Evolutionary conservation across 306 rosid genomes (phyloP).

Genomic region (Castanea sativa): DNA sequence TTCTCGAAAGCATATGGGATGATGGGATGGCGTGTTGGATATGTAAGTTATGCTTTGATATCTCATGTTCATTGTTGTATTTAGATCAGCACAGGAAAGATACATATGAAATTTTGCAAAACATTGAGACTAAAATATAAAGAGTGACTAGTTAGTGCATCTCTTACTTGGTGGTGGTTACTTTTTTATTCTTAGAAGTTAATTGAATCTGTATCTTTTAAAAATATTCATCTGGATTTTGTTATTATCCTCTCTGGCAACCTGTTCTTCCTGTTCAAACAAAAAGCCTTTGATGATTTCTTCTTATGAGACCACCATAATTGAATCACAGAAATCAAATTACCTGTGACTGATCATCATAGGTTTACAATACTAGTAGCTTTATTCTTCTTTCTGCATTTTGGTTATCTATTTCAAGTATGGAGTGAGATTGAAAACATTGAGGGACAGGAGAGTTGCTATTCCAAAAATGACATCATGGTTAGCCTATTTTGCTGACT

Average conservation of each 20-base stretch:
- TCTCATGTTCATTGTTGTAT: background rate
- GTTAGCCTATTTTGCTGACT: background rate
- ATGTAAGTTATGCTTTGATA: constrained; percentile 48
- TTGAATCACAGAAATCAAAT: no score
- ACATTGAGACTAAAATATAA: background rate
- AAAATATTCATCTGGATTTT: background rate
- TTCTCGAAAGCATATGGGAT: constrained; percentile 97
- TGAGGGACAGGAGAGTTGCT: background rate
- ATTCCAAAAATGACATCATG: background rate
- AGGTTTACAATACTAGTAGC: no score
- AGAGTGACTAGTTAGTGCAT: background rate
- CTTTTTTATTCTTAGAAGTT: background rate
- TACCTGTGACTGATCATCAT: no score
- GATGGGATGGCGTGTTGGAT: constrained; percentile 99
- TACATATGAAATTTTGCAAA: background rate
- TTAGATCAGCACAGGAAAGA: background rate
- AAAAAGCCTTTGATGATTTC: background rate
- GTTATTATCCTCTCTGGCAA: background rate
- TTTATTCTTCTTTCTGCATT: background rate
- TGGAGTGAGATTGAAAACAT: background rate
- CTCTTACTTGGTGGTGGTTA: background rate
- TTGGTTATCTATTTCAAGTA: background rate
- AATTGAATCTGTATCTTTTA: background rate
- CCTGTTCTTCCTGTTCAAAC: background rate
- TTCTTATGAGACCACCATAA: no score